Percentiles rank a stretch among this genome's conserved stretches.
These are phyloP conservation scores for Aspergillus asperescens DNA, from an alignment of 495 filamentous ascomycete species.

Conservation along the genomic window DNA sequence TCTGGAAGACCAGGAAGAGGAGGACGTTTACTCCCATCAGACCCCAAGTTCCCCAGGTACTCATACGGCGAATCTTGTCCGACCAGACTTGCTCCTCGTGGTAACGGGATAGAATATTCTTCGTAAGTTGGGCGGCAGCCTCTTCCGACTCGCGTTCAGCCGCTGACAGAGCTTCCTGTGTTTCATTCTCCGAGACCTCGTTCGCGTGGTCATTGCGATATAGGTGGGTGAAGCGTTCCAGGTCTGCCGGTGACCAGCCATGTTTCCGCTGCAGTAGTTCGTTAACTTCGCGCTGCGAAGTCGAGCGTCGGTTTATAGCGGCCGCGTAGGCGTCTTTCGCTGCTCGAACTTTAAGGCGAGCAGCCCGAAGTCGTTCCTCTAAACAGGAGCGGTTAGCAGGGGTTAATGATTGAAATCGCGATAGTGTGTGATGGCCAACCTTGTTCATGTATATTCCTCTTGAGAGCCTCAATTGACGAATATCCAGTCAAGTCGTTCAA, in stretches of 20 bases:
- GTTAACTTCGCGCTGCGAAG: conserved; percentile 93
- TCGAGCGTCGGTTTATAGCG: conserved; percentile 70
- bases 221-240: conserved; percentile 90
- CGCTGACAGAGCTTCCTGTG: conserved; percentile 62
- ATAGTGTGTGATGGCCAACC: conserved; percentile 31
- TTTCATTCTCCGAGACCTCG: conserved; percentile 76
- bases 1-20: conserved; percentile 80
- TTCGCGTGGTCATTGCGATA: conserved; percentile 91
- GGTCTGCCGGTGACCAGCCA: conserved; percentile 77
- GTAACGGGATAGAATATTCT: conserved; percentile 80
- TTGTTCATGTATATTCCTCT: conserved; percentile 64
- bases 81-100: conserved; percentile 99
- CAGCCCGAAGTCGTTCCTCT: conserved; percentile 60
- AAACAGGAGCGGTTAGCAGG: conserved; percentile 4
- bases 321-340: conserved; percentile 71
- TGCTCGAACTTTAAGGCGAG: conserved; percentile 58
- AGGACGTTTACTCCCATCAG: conserved; percentile 95
- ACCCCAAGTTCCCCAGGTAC: conserved; percentile 97
- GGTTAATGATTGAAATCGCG: neutral
- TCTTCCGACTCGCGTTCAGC: conserved; percentile 76
- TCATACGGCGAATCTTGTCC: conserved; percentile 92
- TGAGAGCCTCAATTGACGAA: conserved; percentile 82
- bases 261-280: conserved; percentile 89
- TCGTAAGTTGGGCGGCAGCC: conserved; percentile 64
- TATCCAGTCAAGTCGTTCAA: conserved; percentile 95